Conservation (phyloP, 2,329 filamentous ascomycete genomes). For the Penicillium sp. region DNA sequence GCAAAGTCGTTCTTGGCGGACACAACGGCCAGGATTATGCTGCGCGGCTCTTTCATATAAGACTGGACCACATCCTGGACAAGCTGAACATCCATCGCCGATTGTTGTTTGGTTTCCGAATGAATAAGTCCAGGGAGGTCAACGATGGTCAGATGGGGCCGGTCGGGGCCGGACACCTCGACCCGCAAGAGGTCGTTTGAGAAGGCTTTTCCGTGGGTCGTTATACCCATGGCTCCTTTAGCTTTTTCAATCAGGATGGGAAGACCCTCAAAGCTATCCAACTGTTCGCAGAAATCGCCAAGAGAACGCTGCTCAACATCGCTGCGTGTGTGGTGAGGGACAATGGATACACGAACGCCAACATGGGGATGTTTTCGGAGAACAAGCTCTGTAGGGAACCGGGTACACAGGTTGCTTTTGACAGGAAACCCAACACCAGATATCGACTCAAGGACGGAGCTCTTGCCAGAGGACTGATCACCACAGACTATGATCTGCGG, state of each 20-base stretch:
- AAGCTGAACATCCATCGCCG: constrained; percentile 58
- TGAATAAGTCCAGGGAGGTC: constrained; percentile 66
- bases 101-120: constrained; percentile 61
- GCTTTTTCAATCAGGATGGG: constrained; percentile 29
- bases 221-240: constrained; percentile 32
- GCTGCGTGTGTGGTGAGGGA: constrained; percentile 43
- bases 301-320: constrained; percentile 23
- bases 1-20: constrained; percentile 50
- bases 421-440: constrained; percentile 66
- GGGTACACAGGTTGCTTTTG: constrained; percentile 65
- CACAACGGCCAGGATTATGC: constrained; percentile 54
- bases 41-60: constrained; percentile 50
- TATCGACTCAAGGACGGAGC: constrained; percentile 64
- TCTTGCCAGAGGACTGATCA: constrained; percentile 68
- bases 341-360: constrained; percentile 34
- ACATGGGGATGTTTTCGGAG: constrained; percentile 43
- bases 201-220: constrained; percentile 36
- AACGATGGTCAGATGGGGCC: constrained; percentile 66
- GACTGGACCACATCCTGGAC: constrained; percentile 54
- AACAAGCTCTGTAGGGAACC: constrained; percentile 65
- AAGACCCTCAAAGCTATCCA: constrained; percentile 26
- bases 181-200: constrained; percentile 61
- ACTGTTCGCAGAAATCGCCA: constrained; percentile 23
- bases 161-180: constrained; percentile 63
- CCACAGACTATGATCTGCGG: constrained; percentile 69